Evolutionary conservation across 2,329 filamentous ascomycete genomes (phyloP).

Genomic region (Penicillium glabrum): DNA sequence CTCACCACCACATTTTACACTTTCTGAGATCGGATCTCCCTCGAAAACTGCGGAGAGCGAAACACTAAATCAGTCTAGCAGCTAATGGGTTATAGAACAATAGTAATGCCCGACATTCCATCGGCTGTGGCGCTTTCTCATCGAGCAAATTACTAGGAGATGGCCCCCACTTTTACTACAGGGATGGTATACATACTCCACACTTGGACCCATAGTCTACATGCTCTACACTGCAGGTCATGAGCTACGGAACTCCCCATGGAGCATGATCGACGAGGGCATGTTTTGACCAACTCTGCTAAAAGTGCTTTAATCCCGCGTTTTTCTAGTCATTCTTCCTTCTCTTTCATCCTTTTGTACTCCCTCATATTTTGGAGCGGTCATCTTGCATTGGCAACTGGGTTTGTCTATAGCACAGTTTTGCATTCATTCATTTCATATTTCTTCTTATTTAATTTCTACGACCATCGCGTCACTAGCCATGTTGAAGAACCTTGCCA

Average conservation of each 20-base stretch:
- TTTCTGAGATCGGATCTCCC: background rate
- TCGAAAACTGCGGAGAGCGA: background rate
- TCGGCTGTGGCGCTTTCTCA: background rate
- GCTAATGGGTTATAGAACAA: background rate
- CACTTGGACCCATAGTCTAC: background rate
- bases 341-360: background rate
- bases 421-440: background rate
- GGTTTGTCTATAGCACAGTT: background rate
- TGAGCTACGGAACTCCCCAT: background rate
- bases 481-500: conserved; percentile 28
- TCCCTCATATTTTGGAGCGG: conserved; percentile 6
- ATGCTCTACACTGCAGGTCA: background rate
- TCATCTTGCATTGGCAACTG: conserved; percentile 2
- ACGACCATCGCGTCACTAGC: background rate
- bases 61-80: background rate
- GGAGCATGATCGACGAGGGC: conserved; percentile 7
- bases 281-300: background rate
- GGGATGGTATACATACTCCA: conserved; percentile 8
- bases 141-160: background rate
- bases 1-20: background rate
- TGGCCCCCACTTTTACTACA: conserved; percentile 1
- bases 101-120: conserved; percentile 9
- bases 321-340: background rate
- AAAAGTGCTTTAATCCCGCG: conserved; percentile 6
- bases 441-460: background rate